Base-by-base conservation (phyloP, 805 yeast species). In the Yarrowia sp. region DNA sequence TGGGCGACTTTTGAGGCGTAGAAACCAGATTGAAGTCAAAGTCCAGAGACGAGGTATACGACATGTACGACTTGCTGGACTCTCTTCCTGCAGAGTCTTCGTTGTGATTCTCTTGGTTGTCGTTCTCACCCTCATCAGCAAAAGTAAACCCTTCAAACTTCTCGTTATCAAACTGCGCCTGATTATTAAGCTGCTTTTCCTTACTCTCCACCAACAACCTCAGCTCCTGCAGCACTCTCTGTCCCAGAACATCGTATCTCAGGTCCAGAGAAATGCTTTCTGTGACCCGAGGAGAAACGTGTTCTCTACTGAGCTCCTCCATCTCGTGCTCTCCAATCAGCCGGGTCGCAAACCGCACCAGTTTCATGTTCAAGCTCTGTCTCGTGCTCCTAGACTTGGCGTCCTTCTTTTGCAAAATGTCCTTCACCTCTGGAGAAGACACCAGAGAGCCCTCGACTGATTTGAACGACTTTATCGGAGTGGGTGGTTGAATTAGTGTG, bases 151-250 rank as follows among this genome's bases (percentile, higher is more conserved):
- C 64, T 10, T 58, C 64, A 22, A 58, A 58, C 28, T 58, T 35
- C 14, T 58, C 51, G 22, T 58, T 44, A 33, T 31, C 14, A 8
- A 22, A 14, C 13, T 58, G 50, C 3, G 32, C 35, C 35, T 35
- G n/a, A 14, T 44, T 55, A 13, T 65, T 51, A 5, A 41, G 32
- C 38, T 44, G 45, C 41, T 66, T 65, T 28, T 63, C 67, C 17
- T 65, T 64, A 31, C 50, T 18, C 55, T 66, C 66, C 31, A 68
- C 60, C 32, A 71, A 57, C 4, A 63, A 65, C 11, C 72, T 68
- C 38, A 73, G 70, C 64, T 75, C 76, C 22, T 72, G 68, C 39
- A 75, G 66, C 15, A 73, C 71, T 22, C 72, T 67, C 45, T 74
- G 73, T 14, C 75, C 73, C 43, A 75, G 68, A 39, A 75, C 44